These are phyloP conservation scores for Schizochytrium sp. DNA, from an alignment of 108 stramenopile genomes.

Conservation along the genomic window DNA sequence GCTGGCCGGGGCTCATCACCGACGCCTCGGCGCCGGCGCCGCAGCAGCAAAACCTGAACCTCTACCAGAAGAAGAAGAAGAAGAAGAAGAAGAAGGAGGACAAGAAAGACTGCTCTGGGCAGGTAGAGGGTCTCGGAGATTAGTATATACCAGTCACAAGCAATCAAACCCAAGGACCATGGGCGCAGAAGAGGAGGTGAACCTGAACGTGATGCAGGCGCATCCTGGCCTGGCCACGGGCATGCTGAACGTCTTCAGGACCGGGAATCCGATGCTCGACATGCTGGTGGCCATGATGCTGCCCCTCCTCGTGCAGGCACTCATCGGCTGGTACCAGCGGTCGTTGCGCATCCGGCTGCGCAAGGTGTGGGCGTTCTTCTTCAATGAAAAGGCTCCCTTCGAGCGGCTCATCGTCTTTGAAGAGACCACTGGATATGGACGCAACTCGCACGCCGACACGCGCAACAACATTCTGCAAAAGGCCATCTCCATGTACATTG, in stretches of 20 bases:
- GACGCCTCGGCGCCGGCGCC: no score
- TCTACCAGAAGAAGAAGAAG: no score
- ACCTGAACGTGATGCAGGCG: neutral
- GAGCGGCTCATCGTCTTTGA: neutral
- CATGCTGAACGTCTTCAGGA: neutral
- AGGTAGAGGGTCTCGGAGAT: no score
- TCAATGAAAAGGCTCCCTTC: neutral
- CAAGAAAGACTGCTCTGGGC: no score
- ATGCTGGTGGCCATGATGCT: neutral
- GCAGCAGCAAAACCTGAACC: no score
- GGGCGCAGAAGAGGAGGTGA: neutral
- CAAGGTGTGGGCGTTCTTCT: neutral
- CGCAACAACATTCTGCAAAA: conserved; percentile 45
- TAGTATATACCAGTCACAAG: no score
- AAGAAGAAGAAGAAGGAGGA: no score
- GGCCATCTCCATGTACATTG: conserved; percentile 33
- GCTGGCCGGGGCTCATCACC: no score
- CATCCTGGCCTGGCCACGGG: neutral
- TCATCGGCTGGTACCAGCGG: neutral
- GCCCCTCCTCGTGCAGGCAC: neutral
- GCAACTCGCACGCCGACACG: neutral
- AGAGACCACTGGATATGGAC: no score
- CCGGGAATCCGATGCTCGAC: neutral
- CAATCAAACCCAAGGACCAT: no score
- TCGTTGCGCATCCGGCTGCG: neutral